Conservation (phyloP, 2,329 filamentous ascomycete species). For the Talaromyces islandicus region DNA sequence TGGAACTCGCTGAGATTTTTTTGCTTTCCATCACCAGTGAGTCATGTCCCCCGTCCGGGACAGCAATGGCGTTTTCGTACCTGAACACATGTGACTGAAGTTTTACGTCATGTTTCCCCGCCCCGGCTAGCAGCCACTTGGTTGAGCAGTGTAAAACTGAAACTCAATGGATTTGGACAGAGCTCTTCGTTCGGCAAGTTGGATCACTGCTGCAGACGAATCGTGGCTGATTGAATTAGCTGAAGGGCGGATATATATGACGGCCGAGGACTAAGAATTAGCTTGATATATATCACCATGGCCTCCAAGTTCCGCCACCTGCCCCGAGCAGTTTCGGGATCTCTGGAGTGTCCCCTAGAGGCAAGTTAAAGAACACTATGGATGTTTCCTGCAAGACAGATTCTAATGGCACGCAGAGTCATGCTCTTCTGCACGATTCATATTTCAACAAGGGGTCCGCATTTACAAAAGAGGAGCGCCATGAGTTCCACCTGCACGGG, state of each 20-base stretch:
- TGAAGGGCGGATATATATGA: too few relatives aligned
- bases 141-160: background rate
- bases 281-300: background rate
- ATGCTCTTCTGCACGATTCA: conserved; percentile 56
- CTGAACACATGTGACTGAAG: background rate
- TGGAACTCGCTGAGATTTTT: background rate
- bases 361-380: conserved; percentile 10
- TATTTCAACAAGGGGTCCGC: conserved; percentile 81
- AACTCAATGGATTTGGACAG: too few relatives aligned
- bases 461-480: conserved; percentile 64
- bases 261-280: background rate
- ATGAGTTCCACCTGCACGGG: conserved; percentile 63
- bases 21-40: background rate
- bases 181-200: too few relatives aligned
- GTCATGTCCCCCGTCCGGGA: background rate
- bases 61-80: background rate
- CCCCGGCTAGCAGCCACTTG: background rate
- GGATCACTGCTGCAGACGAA: too few relatives aligned
- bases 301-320: conserved; percentile 23
- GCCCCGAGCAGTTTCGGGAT: conserved; percentile 23
- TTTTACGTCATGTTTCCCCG: background rate
- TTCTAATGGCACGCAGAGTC: conserved; percentile 29
- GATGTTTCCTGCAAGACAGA: background rate
- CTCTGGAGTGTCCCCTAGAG: conserved; percentile 24
- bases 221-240: background rate